Conservation (phyloP, 2,329 filamentous ascomycete genomes). For the Basipetospora sp. region DNA sequence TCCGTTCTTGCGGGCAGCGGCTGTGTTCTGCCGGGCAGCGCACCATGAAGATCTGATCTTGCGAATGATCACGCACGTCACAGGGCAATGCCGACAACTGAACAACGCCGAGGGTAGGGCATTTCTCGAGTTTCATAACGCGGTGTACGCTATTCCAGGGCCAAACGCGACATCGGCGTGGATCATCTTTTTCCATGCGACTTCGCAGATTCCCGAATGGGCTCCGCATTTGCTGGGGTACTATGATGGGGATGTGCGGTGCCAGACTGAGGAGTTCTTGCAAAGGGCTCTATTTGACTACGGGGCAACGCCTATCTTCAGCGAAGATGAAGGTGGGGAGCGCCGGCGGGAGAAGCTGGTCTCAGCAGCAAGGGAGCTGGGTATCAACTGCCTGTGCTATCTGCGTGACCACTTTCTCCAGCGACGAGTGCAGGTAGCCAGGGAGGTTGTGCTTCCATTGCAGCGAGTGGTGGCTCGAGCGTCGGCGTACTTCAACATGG, state of each 20-base stretch:
- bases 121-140: slow-evolving; percentile 31
- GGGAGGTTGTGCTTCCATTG: slow-evolving; percentile 27
- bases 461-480: slow-evolving; percentile 29
- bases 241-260: slow-evolving; percentile 27
- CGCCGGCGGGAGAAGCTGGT: slow-evolving; percentile 18
- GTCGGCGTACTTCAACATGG: slow-evolving; percentile 22
- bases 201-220: slow-evolving; percentile 27
- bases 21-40: slow-evolving; percentile 35
- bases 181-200: slow-evolving; percentile 13
- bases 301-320: slow-evolving; percentile 16
- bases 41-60: slow-evolving; percentile 19
- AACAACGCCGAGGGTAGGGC: slow-evolving; percentile 32
- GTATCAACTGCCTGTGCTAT: slow-evolving; percentile 29
- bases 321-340: slow-evolving; percentile 17
- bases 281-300: slow-evolving; percentile 26
- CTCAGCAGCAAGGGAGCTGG: slow-evolving; percentile 25
- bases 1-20: slow-evolving; percentile 43
- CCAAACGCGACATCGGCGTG: slow-evolving; percentile 8
- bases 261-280: slow-evolving; percentile 29
- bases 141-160: slow-evolving; percentile 7
- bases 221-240: slow-evolving; percentile 35
- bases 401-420: slow-evolving; percentile 32
- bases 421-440: slow-evolving; percentile 25
- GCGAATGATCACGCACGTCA: slow-evolving; percentile 28
- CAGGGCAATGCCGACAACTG: slow-evolving; percentile 27